Evolutionary conservation across 2,329 filamentous ascomycete genomes (phyloP).

Genomic region (Zymoseptoria passerinii): DNA sequence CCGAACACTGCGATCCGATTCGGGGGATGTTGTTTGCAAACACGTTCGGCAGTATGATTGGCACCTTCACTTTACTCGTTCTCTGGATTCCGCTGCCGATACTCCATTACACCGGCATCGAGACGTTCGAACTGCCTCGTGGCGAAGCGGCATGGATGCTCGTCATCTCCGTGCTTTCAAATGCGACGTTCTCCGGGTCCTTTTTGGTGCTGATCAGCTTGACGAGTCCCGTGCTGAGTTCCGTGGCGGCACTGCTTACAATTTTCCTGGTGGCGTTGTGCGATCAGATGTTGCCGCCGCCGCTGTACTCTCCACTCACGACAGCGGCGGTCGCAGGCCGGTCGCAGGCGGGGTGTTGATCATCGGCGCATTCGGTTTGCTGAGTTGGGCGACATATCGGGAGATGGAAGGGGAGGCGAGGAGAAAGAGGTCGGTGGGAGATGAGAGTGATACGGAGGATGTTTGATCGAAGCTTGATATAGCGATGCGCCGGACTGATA

Average conservation of each 20-base stretch:
- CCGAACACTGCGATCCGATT: conserved; percentile 73
- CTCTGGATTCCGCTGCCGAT: conserved; percentile 89
- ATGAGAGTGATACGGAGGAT: conserved; percentile 39
- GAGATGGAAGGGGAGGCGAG: conserved; percentile 82
- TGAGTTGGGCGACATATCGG: conserved; percentile 85
- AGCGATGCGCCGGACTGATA: too few species aligned
- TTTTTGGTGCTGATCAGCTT: conserved; percentile 90
- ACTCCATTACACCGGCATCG: conserved; percentile 68
- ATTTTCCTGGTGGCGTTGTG: conserved; percentile 94
- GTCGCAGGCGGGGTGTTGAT: conserved; percentile 80
- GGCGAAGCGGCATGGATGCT: conserved; percentile 75
- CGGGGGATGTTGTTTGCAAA: conserved; percentile 96
- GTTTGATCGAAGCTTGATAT: background rate
- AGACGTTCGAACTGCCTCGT: conserved; percentile 72
- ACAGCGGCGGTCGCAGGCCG: conserved; percentile 69
- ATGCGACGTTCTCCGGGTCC: conserved; percentile 84
- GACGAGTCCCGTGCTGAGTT: conserved; percentile 77
- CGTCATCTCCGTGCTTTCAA: conserved; percentile 70
- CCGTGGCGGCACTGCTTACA: conserved; percentile 84
- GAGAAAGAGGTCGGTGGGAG: conserved; percentile 43
- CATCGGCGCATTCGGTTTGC: conserved; percentile 73
- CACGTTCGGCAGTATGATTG: conserved; percentile 80
- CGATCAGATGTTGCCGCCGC: conserved; percentile 71
- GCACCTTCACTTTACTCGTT: conserved; percentile 72
- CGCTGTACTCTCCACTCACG: conserved; percentile 62